A percentile compares a stretch with the other conserved stretches of the same genome.
Evolutionary conservation across 2,329 filamentous ascomycete species (phyloP).

Genomic region (Tolypocladium album): DNA sequence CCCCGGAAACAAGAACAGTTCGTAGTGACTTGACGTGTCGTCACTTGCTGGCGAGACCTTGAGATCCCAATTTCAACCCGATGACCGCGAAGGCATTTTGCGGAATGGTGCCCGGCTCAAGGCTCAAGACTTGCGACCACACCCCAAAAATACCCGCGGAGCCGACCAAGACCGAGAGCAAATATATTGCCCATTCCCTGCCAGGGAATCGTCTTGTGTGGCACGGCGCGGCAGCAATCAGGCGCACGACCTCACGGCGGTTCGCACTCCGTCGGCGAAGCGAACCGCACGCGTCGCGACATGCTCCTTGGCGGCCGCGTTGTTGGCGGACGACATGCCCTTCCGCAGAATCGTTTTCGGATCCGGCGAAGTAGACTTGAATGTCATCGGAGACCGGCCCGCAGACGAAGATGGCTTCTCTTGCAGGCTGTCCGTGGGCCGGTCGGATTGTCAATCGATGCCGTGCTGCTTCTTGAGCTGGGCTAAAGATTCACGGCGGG

Average conservation of each 20-base stretch:
- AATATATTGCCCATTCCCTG: not conserved
- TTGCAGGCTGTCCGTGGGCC: conserved; percentile 45
- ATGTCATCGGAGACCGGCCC: conserved; percentile 48
- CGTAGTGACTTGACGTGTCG: conserved; percentile 19
- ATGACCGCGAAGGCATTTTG: conserved; percentile 1
- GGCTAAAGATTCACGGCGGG: conserved; percentile 94
- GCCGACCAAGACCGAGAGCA: not conserved
- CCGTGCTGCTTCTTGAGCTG: conserved; percentile 95
- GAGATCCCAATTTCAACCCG: not conserved
- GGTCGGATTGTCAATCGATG: conserved; percentile 89
- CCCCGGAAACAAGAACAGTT: conserved; percentile 12
- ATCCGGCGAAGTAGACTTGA: conserved; percentile 26
- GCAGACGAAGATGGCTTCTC: conserved; percentile 39
- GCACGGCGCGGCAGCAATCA: conserved; percentile 14
- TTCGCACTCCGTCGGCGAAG: conserved; percentile 28
- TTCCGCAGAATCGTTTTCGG: conserved; percentile 34
- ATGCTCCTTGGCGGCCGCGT: conserved; percentile 22
- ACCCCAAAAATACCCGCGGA: not conserved
- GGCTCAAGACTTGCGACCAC: not conserved
- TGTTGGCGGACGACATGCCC: conserved; percentile 24
- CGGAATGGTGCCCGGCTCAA: not conserved
- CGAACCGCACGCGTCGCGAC: conserved; percentile 28
- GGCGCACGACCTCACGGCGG: conserved; percentile 25
- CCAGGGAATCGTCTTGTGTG: not conserved
- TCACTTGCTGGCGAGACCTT: conserved; percentile 19